Base-by-base conservation (phyloP, 2,329 filamentous ascomycete species). In the Monosporascus cannonballus region DNA sequence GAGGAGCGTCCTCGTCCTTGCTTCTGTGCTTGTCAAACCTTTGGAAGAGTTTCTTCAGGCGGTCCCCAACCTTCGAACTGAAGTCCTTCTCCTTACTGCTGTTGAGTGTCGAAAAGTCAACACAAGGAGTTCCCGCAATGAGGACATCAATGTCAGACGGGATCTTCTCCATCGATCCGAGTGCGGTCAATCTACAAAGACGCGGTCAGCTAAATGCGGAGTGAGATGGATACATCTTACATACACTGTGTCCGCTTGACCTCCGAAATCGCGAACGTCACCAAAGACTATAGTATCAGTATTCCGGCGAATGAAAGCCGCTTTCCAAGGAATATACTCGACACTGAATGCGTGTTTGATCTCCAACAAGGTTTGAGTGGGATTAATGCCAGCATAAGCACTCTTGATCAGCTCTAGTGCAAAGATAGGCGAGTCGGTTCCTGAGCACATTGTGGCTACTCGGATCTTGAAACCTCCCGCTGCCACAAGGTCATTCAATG, bases 401-500 rank as follows among this genome's bases (percentile, higher is more conserved):
- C 79, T 71, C 39, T 70, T 66, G 46, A 90, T 69, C 65, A 85
- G 72, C 15, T 81, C 71, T 15, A 90, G 64, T 0, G 85, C 84
- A 1, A 91, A 73, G 2, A 93, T 69, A 0, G 89, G 89, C 4
- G 83, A 83, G 59, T 93, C 89, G 0, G 89, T 92, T 0, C 89
- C 89, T 1, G 87, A 91, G 64, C 87, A 92, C 73, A 91, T 82
- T 0, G 89, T 93, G 0, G 78, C 87, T 25, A 91, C 65, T n/a
- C 64, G 64, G 48, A 75, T 58, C 14, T 59, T 42, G 8, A 67
- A 53, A 3, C 63, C 62, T 2, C 65, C 66, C 1, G 54, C 52
- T n/a, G 60, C 51, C 20, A 61, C 63, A 7, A 68, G 62, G 14
- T 64, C 25, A 2, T 44, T 48, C 4, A 69, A 56, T 6, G 58